These are phyloP conservation scores for Myriosclerotinia curreyana DNA, from an alignment of 2,329 filamentous ascomycete genomes.

Conservation along the genomic window DNA sequence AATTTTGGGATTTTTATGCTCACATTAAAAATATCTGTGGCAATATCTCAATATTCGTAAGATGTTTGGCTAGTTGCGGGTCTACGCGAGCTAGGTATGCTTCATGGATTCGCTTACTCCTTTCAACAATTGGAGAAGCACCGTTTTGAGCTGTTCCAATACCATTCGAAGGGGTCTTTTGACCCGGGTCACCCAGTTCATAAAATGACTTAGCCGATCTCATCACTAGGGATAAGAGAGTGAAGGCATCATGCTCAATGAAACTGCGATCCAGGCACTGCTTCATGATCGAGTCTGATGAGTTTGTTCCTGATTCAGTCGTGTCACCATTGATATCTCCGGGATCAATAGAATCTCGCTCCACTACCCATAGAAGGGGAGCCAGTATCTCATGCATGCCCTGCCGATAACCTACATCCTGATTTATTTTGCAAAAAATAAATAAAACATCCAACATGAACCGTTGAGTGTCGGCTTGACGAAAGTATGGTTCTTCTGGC, in stretches of 20 bases:
- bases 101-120: conserved; percentile 85
- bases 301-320: conserved; percentile 36
- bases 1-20: conserved; percentile 34
- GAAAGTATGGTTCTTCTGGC: conserved; percentile 88
- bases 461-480: conserved; percentile 70
- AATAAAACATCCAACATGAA: conserved; percentile 89
- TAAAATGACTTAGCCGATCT: conserved; percentile 83
- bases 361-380: conserved; percentile 79
- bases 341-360: conserved; percentile 71
- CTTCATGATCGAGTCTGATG: conserved; percentile 44
- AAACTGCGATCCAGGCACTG: conserved; percentile 68
- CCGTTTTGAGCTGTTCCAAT: conserved; percentile 37
- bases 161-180: conserved; percentile 40
- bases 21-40: conserved; percentile 96
- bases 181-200: conserved; percentile 51
- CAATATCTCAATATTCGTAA: conserved; percentile 81
- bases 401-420: conserved; percentile 85
- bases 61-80: conserved; percentile 75
- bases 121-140: conserved; percentile 72
- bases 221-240: conserved; percentile 84
- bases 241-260: conserved; percentile 88
- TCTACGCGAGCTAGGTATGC: conserved; percentile 74
- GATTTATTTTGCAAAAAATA: conserved; percentile 90
- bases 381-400: conserved; percentile 97
- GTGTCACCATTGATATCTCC: conserved; percentile 30